Evolutionary conservation across 805 yeast species (phyloP), one percentile per base, ranked within the genome.

Genomic region (Candida pini): DNA sequence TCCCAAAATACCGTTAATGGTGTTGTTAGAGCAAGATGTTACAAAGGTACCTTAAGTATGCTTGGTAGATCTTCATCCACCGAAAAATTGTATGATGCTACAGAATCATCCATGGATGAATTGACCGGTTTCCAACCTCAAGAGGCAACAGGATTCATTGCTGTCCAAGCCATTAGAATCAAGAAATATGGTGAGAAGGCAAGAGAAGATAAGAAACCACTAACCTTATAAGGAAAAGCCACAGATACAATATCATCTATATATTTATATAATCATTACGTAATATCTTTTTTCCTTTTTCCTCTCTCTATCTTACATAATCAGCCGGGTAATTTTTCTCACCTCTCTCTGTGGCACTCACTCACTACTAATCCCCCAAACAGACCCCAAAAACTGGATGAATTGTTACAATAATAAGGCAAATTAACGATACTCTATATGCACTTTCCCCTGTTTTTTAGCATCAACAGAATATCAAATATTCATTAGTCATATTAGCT

Each of bases 91-190:
- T 92, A 92, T 66, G 97, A 92, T 62, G 96, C 96, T 47, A 87
- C 96, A 36, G 97, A 90, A 66, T 89, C 97, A 12, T 90, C 97
- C 9, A 92, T 92, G 98, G 98, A 92, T 66, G 98, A 92, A 69
- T 79, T 92, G 57, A 88, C 97, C 39, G 98, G 96, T 40, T 92
- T 92, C 75, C 81, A 85, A 54, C 98, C 98, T 45, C 88, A 84
- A 62, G 97, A 90, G 63, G 87, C 98, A 40, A 70, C 94, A 42
- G 98, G 98, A 37, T 92, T 92, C 76, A 92, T 92, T 65, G 86
- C 96, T 49, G 95, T 92, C 52, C 97, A 92, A 73, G 86, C 97
- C 44, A 92, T 92, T 64, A 87, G 98, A 75, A 85, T 90, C 63
- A 92, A 92, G 76, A 92, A 92, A 70, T 92, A 86, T 63, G 98